Percentiles rank a stretch among this genome's conserved stretches.
phyloP scores from a whole-genome alignment of 106 monocot species.

The Dioscorea dumetorum region DNA sequence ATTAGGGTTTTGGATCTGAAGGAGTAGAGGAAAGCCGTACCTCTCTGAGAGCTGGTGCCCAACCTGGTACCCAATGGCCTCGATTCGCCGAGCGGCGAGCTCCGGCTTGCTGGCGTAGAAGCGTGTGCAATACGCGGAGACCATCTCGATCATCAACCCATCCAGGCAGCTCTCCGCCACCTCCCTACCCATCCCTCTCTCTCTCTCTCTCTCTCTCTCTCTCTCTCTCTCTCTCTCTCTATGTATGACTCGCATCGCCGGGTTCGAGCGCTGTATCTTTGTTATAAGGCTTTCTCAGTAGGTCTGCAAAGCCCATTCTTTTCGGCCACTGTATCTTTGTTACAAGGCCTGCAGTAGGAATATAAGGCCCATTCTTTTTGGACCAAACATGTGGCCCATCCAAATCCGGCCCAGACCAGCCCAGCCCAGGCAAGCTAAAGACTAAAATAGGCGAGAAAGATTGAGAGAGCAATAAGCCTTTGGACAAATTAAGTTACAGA shows the following conservation, averaged over 20 bases:
- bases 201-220: not conserved
- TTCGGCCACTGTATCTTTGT: too few relatives aligned
- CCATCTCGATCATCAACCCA: constrained; percentile 85
- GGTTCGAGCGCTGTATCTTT: not conserved
- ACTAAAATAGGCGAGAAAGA: too few relatives aligned
- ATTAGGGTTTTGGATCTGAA: not conserved
- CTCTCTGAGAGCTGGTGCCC: constrained; percentile 92
- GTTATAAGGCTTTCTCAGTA: too few relatives aligned
- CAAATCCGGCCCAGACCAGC: too few relatives aligned
- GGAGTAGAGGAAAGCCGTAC: constrained; percentile 10
- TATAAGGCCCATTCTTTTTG: too few relatives aligned
- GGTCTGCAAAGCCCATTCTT: too few relatives aligned
- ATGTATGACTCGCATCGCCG: not conserved
- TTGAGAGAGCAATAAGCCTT: too few relatives aligned
- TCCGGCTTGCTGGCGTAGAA: constrained; percentile 79
- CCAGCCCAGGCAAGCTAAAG: too few relatives aligned
- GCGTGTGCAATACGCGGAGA: constrained; percentile 61
- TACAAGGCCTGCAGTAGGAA: too few relatives aligned
- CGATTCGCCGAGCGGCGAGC: constrained; percentile 91
- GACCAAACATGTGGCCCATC: too few relatives aligned
- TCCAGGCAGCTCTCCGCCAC: constrained; percentile 94
- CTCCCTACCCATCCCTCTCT: constrained; percentile 78
- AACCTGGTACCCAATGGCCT: constrained; percentile 95
- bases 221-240: not conserved
- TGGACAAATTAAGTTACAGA: too few relatives aligned